Evolutionary conservation across 345 rosid species (phyloP).

Genomic region (Bruguiera sexangula): DNA sequence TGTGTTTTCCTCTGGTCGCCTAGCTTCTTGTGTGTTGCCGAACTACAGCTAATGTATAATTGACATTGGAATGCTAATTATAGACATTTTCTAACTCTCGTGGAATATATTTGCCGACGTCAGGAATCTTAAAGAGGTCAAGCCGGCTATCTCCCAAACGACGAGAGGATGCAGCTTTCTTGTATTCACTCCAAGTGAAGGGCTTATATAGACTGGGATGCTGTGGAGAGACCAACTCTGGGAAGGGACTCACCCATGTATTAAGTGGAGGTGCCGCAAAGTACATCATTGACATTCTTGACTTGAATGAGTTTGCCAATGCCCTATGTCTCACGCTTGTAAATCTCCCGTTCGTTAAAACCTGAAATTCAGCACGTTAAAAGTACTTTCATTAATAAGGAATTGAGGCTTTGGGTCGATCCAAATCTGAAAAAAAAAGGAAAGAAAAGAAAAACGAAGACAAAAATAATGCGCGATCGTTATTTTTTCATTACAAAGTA

Average conservation of each 20-base stretch:
- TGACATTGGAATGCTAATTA: not conserved
- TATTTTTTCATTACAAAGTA: not conserved
- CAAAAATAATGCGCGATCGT: not conserved
- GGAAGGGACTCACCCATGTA: slow-evolving; percentile 51
- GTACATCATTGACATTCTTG: slow-evolving; percentile 80
- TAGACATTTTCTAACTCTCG: not conserved
- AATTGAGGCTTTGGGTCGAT: not conserved
- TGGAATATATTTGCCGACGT: no score
- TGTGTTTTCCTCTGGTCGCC: not conserved
- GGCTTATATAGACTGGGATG: slow-evolving; percentile 50
- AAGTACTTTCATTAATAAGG: not conserved
- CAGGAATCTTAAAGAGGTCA: slow-evolving; percentile 3
- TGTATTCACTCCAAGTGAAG: slow-evolving; percentile 84
- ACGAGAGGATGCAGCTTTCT: slow-evolving; percentile 65
- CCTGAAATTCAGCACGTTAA: slow-evolving; percentile 4
- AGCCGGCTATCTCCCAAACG: slow-evolving; percentile 68
- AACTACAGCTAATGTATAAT: not conserved
- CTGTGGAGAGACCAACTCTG: slow-evolving; percentile 48
- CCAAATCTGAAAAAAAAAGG: not conserved
- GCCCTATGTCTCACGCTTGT: slow-evolving; percentile 84
- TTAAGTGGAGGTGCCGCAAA: slow-evolving; percentile 83
- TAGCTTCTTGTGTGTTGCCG: not conserved
- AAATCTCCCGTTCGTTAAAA: slow-evolving; percentile 65
- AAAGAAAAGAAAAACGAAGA: not conserved
- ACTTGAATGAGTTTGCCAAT: slow-evolving; percentile 40